Conservation (phyloP, 1,139 yeast genomes). For the Candida sp. region DNA sequence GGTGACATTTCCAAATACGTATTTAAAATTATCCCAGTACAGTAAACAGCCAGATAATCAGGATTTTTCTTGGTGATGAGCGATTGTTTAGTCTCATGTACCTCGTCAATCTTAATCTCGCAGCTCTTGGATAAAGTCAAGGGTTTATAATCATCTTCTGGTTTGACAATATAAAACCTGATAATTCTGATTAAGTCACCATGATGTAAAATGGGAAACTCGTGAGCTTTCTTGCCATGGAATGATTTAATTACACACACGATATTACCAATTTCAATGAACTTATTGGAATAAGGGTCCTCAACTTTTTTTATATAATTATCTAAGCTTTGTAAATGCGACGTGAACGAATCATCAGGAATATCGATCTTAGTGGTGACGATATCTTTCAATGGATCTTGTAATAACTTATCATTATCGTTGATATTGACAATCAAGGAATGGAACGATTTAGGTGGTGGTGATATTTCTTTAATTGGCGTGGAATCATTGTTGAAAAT, state of each 20-base stretch:
- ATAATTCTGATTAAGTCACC: constrained; percentile 35
- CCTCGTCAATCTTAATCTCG: background rate
- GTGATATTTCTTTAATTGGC: background rate
- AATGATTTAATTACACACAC: constrained; percentile 36
- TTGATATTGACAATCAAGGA: background rate
- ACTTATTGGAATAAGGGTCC: constrained; percentile 28
- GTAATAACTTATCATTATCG: background rate
- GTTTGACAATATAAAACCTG: constrained; percentile 20
- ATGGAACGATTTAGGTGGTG: background rate
- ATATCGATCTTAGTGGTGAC: background rate
- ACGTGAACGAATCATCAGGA: constrained; percentile 11
- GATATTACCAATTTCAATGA: constrained; percentile 28
- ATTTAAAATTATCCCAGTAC: constrained; percentile 31
- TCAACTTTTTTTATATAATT: constrained; percentile 18
- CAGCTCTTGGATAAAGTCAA: background rate
- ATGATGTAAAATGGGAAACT: constrained; percentile 22
- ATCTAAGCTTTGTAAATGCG: constrained; percentile 22
- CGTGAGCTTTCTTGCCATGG: constrained; percentile 17
- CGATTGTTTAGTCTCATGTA: constrained; percentile 1
- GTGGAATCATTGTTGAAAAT: background rate
- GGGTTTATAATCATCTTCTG: constrained; percentile 4
- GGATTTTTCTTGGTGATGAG: constrained; percentile 10
- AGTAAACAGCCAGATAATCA: constrained; percentile 17
- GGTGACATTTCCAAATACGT: constrained; percentile 21
- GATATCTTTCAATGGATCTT: background rate